Evolutionary conservation across 2,329 filamentous ascomycete genomes (phyloP), one percentile per base, ranked within the genome.

Genomic region (Verticillium albo-atrum): DNA sequence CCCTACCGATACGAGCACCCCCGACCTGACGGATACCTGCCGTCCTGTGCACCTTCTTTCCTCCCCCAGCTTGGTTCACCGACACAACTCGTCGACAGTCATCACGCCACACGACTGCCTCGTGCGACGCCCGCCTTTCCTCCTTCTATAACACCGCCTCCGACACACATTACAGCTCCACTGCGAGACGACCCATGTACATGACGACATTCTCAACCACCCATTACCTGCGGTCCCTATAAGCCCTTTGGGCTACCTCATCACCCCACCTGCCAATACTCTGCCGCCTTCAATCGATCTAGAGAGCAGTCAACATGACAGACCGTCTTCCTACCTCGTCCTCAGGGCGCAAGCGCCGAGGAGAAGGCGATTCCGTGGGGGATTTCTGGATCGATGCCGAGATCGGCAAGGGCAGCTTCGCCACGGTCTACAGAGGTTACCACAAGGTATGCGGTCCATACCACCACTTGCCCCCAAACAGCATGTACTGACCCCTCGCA

Each of bases 371-470:
- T 23, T 23, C n/a, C n/a, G 73, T 95, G 68, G 91, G 92, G 66
- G 87, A 89, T 70, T 97, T 96, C 75, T 84, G 85, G 68, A 88
- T 94, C 69, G 86, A 92, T 67, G 88, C 90, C 67, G 91, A 97
- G 78, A 97, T 98, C 72, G 95, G 95, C 64, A 95, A 95, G 78
- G 95, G 95, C 63, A 98, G 95, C 79, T 99, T 98, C 80, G 95
- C 95, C 65, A 92, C 92, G 66, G 95, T 99, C 66, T 98, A 95
- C 74, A 86, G 90, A 72, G 92, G 91, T 64, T 87, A 88, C 67
- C 91, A 96, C 77, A 89, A 89, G 78, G 92, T 96, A 78, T 76
- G 88, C 62, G 51, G 25, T 47, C 52, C 77, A 58, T 54, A 35
- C 60, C n/a, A 56, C n/a, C n/a, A 57, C 37, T 26, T 56, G 58